These are phyloP conservation scores for Penicillium sp. DNA, from an alignment of 2,329 filamentous ascomycete species.

Conservation along the genomic window DNA sequence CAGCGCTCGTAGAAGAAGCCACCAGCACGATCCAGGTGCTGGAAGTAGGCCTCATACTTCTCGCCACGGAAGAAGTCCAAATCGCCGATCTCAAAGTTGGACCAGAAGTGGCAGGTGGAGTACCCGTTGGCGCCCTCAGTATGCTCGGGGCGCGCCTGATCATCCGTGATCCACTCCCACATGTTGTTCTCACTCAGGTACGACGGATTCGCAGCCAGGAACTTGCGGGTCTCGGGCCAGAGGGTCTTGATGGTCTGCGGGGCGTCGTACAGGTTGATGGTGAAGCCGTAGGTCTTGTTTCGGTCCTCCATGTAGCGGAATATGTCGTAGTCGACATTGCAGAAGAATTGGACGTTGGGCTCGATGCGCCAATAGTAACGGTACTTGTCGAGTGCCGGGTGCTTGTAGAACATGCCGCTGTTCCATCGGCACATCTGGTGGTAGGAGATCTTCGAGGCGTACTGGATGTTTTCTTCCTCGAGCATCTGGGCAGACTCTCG, in stretches of 20 bases:
- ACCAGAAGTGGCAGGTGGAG: conserved; percentile 99
- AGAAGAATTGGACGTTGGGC: conserved; percentile 98
- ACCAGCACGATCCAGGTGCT: conserved; percentile 86
- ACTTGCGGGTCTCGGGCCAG: conserved; percentile 94
- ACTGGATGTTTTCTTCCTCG: conserved; percentile 80
- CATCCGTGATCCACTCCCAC: conserved; percentile 80
- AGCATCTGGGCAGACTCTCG: conserved; percentile 78
- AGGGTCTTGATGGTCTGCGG: conserved; percentile 79
- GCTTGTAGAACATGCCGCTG: conserved; percentile 94
- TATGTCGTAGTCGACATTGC: conserved; percentile 95
- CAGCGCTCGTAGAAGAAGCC: conserved; percentile 99
- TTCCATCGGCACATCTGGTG: conserved; percentile 99
- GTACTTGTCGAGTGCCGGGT: conserved; percentile 74
- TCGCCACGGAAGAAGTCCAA: conserved; percentile 89
- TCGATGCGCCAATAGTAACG: conserved; percentile 99
- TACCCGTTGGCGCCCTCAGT: conserved; percentile 81
- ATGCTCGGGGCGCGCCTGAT: conserved; percentile 69
- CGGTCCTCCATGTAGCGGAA: conserved; percentile 97
- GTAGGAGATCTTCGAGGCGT: conserved; percentile 82
- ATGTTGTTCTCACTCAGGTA: conserved; percentile 81
- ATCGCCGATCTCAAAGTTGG: conserved; percentile 94
- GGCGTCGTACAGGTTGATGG: conserved; percentile 92
- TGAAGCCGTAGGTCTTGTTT: conserved; percentile 99
- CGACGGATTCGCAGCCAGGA: conserved; percentile 76
- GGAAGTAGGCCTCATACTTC: conserved; percentile 90